Base-by-base conservation (phyloP, 768 basidiomycete species). In the Nidularia pulvinata region DNA sequence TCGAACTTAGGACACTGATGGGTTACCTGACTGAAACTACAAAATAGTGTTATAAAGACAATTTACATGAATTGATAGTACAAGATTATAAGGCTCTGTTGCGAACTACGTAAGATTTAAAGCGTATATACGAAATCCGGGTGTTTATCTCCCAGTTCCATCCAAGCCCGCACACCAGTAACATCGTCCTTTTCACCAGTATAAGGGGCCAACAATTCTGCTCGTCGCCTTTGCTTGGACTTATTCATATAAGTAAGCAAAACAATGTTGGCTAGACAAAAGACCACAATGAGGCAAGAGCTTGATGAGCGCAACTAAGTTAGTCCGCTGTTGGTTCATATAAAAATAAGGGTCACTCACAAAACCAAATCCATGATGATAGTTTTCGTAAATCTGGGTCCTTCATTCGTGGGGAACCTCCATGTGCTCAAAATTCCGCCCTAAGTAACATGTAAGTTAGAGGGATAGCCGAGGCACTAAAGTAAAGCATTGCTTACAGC, bases 391-490 rank as follows among this genome's bases (percentile, higher is more conserved):
- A 69, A 74, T 13, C 59, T 63, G 5, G 73, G 72, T 3, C 70
- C 70, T 56, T 73, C 70, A 7, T 67, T 73, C 0, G 71, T 68
- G 14, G 73, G 73, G 61, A 69, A 72, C 7, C 68, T 58, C 73
- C 72, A 75, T 4, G 73, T 73, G 53, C 72, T 75, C 30, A 71
- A 58, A 30, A 73, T 72, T 25, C 73, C 73, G 19, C 73, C 73
- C 71, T 74, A 7, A 42, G 34, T 7, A 52, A 36, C 30, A 48
- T 32, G 16, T 10, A 10, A 39, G 10, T 10, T 39, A 39, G 16
- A 39, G 37, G 37, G 37, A 16, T 39, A 39, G 10, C 37, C 10
- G 37, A 39, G 19, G 19, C 19, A 19, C 19, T 19, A 19, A 19
- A 19, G 19, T 19, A 48, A 72, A 72, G 6, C 67, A 70, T 2